phyloP scores from a whole-genome alignment of 1,139 yeast genomes.

The Magnusiomyces suaveolens region DNA sequence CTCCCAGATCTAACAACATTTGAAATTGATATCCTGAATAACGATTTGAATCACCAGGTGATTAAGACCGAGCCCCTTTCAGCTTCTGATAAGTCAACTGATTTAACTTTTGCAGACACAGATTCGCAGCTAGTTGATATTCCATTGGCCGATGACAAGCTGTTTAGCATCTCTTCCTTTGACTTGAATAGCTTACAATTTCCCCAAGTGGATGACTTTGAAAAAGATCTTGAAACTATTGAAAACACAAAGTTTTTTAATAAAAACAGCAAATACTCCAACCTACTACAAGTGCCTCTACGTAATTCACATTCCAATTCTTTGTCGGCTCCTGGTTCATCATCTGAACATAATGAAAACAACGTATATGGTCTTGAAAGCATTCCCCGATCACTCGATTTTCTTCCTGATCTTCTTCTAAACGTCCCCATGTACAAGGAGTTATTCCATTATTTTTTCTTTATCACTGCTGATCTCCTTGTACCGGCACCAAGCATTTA shows the following conservation, averaged over 20 bases:
- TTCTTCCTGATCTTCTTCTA: constrained; percentile 49
- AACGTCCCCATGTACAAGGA: constrained; percentile 52
- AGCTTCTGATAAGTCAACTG: background rate
- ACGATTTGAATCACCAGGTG: too few relatives aligned
- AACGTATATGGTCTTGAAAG: background rate
- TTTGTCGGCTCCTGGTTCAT: constrained; percentile 2
- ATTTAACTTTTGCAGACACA: background rate
- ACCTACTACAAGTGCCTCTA: constrained; percentile 18
- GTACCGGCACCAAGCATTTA: constrained; percentile 60
- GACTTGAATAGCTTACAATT: background rate
- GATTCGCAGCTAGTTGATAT: background rate
- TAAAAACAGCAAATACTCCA: constrained; percentile 4
- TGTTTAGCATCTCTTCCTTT: background rate
- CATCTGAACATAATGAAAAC: background rate
- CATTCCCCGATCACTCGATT: constrained; percentile 46
- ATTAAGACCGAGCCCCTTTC: too few relatives aligned
- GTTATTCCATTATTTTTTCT: constrained; percentile 54
- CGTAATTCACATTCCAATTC: constrained; percentile 10
- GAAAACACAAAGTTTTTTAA: background rate
- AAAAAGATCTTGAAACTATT: background rate
- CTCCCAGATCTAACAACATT: too few relatives aligned
- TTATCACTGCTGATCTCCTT: constrained; percentile 50
- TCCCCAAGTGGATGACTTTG: constrained; percentile 4
- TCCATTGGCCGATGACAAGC: background rate
- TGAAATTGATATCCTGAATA: too few relatives aligned